Evolutionary conservation across 805 yeast species (phyloP).

Genomic region (Pichia gijzeniarum): DNA sequence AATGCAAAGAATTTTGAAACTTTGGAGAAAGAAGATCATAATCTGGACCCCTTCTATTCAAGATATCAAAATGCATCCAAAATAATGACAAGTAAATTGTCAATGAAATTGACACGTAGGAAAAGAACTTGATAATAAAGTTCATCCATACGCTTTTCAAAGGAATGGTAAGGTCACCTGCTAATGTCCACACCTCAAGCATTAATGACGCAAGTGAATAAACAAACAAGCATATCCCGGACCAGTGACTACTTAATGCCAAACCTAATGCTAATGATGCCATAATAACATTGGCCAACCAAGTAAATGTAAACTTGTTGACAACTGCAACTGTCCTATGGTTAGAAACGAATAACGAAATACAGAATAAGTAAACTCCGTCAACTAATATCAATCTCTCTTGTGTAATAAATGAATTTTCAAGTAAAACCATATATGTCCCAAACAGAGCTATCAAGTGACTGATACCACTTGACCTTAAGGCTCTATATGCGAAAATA

Average conservation of each 20-base stretch:
- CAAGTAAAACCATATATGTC: slow-evolving; percentile 47
- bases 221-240: slow-evolving; percentile 52
- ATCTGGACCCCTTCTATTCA: slow-evolving; percentile 50
- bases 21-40: slow-evolving; percentile 58
- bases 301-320: slow-evolving; percentile 39
- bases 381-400: slow-evolving; percentile 48
- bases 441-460: slow-evolving; percentile 45
- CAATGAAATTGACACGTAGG: slow-evolving; percentile 49
- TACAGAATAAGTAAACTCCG: slow-evolving; percentile 38
- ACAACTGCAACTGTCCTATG: slow-evolving; percentile 24
- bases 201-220: slow-evolving; percentile 10
- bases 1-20: slow-evolving; percentile 54
- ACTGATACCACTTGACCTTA: slow-evolving; percentile 51
- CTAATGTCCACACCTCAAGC: slow-evolving; percentile 54
- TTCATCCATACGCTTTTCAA: slow-evolving; percentile 37
- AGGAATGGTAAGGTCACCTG: slow-evolving; percentile 60
- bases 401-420: slow-evolving; percentile 58
- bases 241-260: slow-evolving; percentile 57
- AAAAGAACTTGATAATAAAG: slow-evolving; percentile 30
- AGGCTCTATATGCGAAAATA: slow-evolving; percentile 45
- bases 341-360: slow-evolving; percentile 38
- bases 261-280: slow-evolving; percentile 49
- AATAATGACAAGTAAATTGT: slow-evolving; percentile 52
- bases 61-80: slow-evolving; percentile 46
- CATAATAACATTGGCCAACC: slow-evolving; percentile 46